Base-by-base conservation (phyloP, 2,329 filamentous ascomycete genomes). In the Pseudopithomyces maydicus region DNA sequence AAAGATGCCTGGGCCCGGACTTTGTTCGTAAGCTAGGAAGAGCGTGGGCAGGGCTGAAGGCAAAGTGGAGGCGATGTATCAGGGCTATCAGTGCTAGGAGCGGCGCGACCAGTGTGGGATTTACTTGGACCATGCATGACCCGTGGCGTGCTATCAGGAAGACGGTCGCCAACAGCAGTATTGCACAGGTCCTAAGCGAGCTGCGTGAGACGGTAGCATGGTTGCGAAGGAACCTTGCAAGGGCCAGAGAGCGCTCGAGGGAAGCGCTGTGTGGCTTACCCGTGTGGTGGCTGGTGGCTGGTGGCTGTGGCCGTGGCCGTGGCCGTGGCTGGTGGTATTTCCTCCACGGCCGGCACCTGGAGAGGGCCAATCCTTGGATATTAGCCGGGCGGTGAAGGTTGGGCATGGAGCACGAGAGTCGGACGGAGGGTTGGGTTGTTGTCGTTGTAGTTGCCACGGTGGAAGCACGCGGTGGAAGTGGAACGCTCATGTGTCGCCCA, bases 1-100 rank as follows among this genome's bases (percentile, higher is more conserved):
- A 51, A 10, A 51, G 48, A 42, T 51, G 48, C 36, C 36, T 51
- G 48, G 48, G 10, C 8, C 19, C 48, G 48, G 48, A 49, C 35
- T 49, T 41, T 5, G 22, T n/a, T 17, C 12, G 33, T 17, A 33
- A 39, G 20, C 15, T 6, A 20, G 23, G 33, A 6, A 12, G 7
- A n/a, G n/a, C n/a, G n/a, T 15, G 15, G 33, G 39, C 46, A 29
- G 39, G 46, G 46, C 35, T 41, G 46, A 41, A 49, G 2, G 11
- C 45, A 38, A 48, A n/a, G 45, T 48, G 14, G 45, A 48, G 26
- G 20, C 33, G 3, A 8, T 10, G 33, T 14, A 49, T 39, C 29
- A 26, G 46, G 23, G 39, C 26, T 6, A 14, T 33, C 2, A 19
- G 2, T 20, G 15, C 3, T 20, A 4, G 19, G 15, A 6, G 8